Evolutionary conservation across 1,284 basidiomycete species (phyloP).

Genomic region (Volvariella volvacea): DNA sequence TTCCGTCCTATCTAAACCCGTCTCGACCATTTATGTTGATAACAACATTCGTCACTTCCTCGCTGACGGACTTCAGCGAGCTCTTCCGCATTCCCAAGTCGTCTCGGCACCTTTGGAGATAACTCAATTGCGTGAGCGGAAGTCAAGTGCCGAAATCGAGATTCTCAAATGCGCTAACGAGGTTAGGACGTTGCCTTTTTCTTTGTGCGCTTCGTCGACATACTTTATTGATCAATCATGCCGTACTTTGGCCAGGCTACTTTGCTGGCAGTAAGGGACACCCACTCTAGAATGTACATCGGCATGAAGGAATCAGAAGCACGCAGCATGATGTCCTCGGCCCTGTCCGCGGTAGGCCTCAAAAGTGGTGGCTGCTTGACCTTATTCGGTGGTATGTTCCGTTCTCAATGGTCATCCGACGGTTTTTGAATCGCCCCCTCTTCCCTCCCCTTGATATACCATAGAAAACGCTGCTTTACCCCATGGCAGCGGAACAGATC

Average conservation of each 20-base stretch:
- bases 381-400: slow-evolving; percentile 66
- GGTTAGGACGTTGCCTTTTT: slow-evolving; percentile 31
- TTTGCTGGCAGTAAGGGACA: slow-evolving; percentile 64
- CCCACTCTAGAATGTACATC: slow-evolving; percentile 54
- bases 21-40: slow-evolving; percentile 54
- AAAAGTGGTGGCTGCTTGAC: slow-evolving; percentile 53
- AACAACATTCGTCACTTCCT: slow-evolving; percentile 53
- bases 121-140: slow-evolving; percentile 63
- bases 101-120: slow-evolving; percentile 47
- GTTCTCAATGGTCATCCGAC: neutral
- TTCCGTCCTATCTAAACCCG: slow-evolving; percentile 29
- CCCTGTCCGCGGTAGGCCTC: slow-evolving; percentile 55
- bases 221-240: slow-evolving; percentile 5
- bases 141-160: slow-evolving; percentile 64
- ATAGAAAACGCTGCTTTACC: slow-evolving; percentile 81
- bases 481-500: slow-evolving; percentile 73
- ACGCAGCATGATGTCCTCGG: slow-evolving; percentile 43
- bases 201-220: neutral
- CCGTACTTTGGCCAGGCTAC: slow-evolving; percentile 73
- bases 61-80: slow-evolving; percentile 50
- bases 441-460: slow-evolving; percentile 1
- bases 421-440: slow-evolving; percentile 1
- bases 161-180: slow-evolving; percentile 77
- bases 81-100: slow-evolving; percentile 31
- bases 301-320: slow-evolving; percentile 76